These are phyloP conservation scores for Paracorniculantispora psalliotae DNA, from an alignment of 2,329 filamentous ascomycete genomes.

Conservation along the genomic window DNA sequence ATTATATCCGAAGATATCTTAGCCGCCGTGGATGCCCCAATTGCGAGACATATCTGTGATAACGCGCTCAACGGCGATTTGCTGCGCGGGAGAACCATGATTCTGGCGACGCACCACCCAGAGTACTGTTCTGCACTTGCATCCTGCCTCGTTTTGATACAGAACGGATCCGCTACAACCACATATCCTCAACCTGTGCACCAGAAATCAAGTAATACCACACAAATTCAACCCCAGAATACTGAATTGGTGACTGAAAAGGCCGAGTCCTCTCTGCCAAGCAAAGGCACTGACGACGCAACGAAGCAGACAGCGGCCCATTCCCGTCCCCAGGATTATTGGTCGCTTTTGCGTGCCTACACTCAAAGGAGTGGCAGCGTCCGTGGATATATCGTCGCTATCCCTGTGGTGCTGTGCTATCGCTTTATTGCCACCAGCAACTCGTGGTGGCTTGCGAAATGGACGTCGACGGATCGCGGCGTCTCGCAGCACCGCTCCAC, in stretches of 20 bases:
- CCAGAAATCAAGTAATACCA: neutral
- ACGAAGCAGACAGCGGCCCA: neutral
- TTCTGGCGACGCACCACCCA: slow-evolving; percentile 16
- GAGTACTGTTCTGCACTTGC: slow-evolving; percentile 9
- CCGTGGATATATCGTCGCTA: neutral
- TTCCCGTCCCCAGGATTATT: neutral
- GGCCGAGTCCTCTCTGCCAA: neutral
- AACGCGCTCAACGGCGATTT: slow-evolving; percentile 8
- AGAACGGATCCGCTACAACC: slow-evolving; percentile 1
- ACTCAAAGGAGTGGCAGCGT: neutral
- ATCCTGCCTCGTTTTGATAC: slow-evolving; percentile 1
- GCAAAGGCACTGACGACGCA: neutral
- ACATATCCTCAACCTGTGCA: neutral
- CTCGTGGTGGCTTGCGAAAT: slow-evolving; percentile 14
- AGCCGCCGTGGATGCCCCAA: slow-evolving; percentile 65
- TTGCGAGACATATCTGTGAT: slow-evolving; percentile 9
- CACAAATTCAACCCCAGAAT: neutral
- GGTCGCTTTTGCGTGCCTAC: neutral
- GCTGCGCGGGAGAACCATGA: slow-evolving; percentile 12
- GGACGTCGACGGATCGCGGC: slow-evolving; percentile 1
- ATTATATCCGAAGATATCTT: slow-evolving; percentile 72
- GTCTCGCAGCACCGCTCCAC: neutral
- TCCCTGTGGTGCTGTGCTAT: neutral
- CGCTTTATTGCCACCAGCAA: slow-evolving; percentile 5
- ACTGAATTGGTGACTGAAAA: neutral